Conservation (phyloP, 2,329 filamentous ascomycete genomes). For the Penicillium thymicola region DNA sequence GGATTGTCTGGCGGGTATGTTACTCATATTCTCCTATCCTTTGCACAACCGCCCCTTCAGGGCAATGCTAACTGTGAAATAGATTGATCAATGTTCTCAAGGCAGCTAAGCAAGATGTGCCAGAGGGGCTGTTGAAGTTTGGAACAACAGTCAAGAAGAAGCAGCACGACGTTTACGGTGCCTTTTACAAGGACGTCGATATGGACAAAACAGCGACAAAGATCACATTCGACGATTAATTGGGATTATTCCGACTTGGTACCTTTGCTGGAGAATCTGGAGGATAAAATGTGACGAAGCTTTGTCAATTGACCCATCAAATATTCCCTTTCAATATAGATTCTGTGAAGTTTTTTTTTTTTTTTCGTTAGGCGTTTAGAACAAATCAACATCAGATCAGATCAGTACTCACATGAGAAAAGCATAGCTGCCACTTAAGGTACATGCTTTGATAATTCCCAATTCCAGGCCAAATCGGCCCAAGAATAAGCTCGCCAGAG, state of each 20-base stretch:
- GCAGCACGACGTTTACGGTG: conserved; percentile 89
- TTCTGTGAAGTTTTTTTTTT: conserved; percentile 24
- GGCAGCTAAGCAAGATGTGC: conserved; percentile 86
- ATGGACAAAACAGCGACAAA: conserved; percentile 82
- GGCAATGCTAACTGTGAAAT: conserved; percentile 20
- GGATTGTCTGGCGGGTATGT: conserved; percentile 81
- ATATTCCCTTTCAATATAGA: conserved; percentile 37
- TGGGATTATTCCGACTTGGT: conserved; percentile 23
- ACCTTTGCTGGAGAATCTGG: conserved; percentile 9
- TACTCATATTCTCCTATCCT: background rate
- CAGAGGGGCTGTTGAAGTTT: conserved; percentile 88
- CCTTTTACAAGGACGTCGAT: conserved; percentile 89
- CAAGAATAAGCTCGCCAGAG: conserved; percentile 46
- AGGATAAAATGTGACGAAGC: conserved; percentile 18
- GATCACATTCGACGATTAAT: conserved; percentile 74
- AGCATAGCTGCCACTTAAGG: conserved; percentile 52
- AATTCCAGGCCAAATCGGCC: conserved; percentile 12
- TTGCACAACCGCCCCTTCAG: too few species aligned
- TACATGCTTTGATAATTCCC: conserved; percentile 48
- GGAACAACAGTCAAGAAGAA: conserved; percentile 99
- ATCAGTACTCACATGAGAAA: conserved; percentile 62
- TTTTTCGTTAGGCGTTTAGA: conserved; percentile 19
- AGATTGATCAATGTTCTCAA: conserved; percentile 92
- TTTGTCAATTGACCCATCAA: conserved; percentile 26
- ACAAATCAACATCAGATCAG: conserved; percentile 4